Conservation (phyloP, 495 filamentous ascomycete genomes). For the Staphylotrichum tortipilum region DNA sequence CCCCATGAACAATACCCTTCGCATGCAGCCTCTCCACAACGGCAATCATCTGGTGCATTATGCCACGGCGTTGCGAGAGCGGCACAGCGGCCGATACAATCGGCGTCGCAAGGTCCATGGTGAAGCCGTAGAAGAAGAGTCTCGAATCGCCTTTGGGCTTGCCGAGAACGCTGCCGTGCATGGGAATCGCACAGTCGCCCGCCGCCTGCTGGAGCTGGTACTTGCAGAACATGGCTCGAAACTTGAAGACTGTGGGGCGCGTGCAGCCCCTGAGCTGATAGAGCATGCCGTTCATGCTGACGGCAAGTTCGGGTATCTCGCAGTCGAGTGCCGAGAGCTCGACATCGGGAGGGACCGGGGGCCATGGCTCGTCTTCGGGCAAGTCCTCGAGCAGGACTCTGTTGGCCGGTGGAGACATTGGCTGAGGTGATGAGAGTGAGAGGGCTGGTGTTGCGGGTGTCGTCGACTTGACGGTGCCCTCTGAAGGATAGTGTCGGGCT, state of each 20-base stretch:
- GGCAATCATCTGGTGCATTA: slow-evolving; percentile 8
- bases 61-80: not conserved
- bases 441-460: too few relatives aligned
- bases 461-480: too few relatives aligned
- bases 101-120: slow-evolving; percentile 1
- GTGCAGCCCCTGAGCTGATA: not conserved
- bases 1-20: slow-evolving; percentile 1
- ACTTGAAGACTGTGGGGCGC: not conserved
- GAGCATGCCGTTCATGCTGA: not conserved
- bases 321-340: not conserved
- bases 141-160: not conserved
- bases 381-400: not conserved
- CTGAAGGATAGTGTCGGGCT: too few relatives aligned
- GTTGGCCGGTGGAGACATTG: slow-evolving; percentile 2
- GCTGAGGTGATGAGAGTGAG: too few relatives aligned
- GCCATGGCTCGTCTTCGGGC: slow-evolving; percentile 2
- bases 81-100: not conserved
- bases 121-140: not conserved
- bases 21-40: not conserved
- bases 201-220: slow-evolving; percentile 4
- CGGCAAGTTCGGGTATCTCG: not conserved
- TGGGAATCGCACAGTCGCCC: slow-evolving; percentile 5
- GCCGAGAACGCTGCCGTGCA: not conserved
- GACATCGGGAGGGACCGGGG: slow-evolving; percentile 4
- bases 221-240: not conserved